Percentiles rank a stretch among this genome's conserved stretches.
These are phyloP conservation scores for Wickerhamiella qilinensis DNA, from an alignment of 805 yeast genomes.

Conservation along the genomic window DNA sequence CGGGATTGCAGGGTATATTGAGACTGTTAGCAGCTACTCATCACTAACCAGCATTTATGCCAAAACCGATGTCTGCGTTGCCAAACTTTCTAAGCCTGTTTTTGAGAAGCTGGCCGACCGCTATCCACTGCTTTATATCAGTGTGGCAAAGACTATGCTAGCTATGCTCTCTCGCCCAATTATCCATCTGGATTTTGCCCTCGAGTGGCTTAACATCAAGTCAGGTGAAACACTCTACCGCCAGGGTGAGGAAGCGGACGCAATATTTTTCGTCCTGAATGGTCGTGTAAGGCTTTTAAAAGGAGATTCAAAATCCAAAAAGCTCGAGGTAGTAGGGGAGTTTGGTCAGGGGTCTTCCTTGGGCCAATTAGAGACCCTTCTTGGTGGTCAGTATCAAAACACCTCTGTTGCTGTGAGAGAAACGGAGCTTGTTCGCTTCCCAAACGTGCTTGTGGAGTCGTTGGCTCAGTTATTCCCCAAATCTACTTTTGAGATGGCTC, in stretches of 20 bases:
- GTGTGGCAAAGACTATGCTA: slow-evolving; percentile 60
- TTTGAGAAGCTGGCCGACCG: slow-evolving; percentile 56
- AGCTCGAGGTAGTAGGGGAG: slow-evolving; percentile 32
- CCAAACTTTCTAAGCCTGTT: slow-evolving; percentile 46
- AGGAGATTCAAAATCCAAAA: slow-evolving; percentile 8
- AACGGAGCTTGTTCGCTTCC: slow-evolving; percentile 85
- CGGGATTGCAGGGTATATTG: slow-evolving; percentile 76
- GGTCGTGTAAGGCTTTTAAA: slow-evolving; percentile 64
- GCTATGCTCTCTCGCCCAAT: slow-evolving; percentile 51
- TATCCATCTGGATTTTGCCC: slow-evolving; percentile 68
- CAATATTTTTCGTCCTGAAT: slow-evolving; percentile 75
- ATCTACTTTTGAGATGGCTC: slow-evolving; percentile 74
- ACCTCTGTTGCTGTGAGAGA: slow-evolving; percentile 68
- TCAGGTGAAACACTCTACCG: slow-evolving; percentile 69
- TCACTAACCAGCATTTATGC: slow-evolving; percentile 63
- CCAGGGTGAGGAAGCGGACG: slow-evolving; percentile 79
- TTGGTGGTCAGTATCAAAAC: slow-evolving; percentile 51
- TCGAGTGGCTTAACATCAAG: slow-evolving; percentile 87
- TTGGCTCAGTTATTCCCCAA: slow-evolving; percentile 75
- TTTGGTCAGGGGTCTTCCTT: slow-evolving; percentile 88
- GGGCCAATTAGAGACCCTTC: slow-evolving; percentile 89
- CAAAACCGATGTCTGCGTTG: slow-evolving; percentile 46
- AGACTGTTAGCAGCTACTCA: slow-evolving; percentile 61
- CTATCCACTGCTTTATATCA: slow-evolving; percentile 57
- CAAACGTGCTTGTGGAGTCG: slow-evolving; percentile 74